A percentile compares a stretch with the other conserved stretches of the same genome.
Evolutionary conservation across 1,139 yeast species (phyloP).

Genomic region (Kodamaea fungicola): DNA sequence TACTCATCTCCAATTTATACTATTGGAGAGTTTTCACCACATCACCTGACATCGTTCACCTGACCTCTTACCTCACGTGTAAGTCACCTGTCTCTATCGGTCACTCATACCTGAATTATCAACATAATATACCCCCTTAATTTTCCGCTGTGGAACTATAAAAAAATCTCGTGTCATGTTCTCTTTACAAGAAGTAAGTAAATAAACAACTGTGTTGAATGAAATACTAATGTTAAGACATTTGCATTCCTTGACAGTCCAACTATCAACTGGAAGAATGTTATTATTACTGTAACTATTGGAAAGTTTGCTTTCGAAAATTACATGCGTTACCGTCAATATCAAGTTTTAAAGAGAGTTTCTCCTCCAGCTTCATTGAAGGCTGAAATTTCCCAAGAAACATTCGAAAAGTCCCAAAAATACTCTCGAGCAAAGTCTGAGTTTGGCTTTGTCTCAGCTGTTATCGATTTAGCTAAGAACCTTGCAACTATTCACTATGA

Average conservation of each 20-base stretch:
- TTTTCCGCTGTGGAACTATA: too few species aligned
- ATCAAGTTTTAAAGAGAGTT: conserved; percentile 53
- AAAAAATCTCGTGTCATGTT: conserved; percentile 10
- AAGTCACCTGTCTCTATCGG: too few species aligned
- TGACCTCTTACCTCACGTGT: too few species aligned
- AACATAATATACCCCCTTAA: too few species aligned
- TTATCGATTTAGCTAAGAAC: conserved; percentile 54
- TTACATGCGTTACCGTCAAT: conserved; percentile 74
- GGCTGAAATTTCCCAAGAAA: conserved; percentile 64
- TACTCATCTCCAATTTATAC: too few species aligned
- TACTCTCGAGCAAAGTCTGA: conserved; percentile 81
- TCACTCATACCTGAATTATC: too few species aligned
- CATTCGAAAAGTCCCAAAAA: conserved; percentile 72
- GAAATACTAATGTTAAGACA: conserved; percentile 17
- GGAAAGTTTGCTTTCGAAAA: conserved; percentile 75
- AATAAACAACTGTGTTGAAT: background rate
- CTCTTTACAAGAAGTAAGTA: conserved; percentile 21
- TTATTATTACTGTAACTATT: conserved; percentile 70
- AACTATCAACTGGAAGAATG: conserved; percentile 70
- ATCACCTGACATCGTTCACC: too few species aligned
- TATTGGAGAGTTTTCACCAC: too few species aligned
- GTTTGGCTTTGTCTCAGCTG: conserved; percentile 58
- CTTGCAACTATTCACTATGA: conserved; percentile 58
- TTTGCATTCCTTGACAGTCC: conserved; percentile 50
- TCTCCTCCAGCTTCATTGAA: conserved; percentile 63